phyloP scores from a whole-genome alignment of 805 yeast genomes.

The Wickerhamiella brachini region DNA sequence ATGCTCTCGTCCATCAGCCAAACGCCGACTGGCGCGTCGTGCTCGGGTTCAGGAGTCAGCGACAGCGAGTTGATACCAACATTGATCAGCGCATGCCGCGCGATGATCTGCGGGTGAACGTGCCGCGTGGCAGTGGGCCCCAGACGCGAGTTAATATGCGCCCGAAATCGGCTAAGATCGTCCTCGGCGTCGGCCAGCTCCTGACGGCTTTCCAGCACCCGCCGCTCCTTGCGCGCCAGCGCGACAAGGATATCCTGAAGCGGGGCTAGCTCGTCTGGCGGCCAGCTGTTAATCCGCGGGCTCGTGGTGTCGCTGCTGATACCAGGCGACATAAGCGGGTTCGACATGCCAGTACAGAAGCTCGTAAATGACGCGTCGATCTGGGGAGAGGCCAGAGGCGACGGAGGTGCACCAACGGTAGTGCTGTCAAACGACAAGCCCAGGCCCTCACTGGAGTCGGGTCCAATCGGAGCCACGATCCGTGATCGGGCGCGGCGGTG shows the following conservation, averaged over 20 bases:
- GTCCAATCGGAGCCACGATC: slow-evolving; percentile 6
- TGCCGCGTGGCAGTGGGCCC: slow-evolving; percentile 9
- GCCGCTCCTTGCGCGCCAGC: slow-evolving; percentile 25
- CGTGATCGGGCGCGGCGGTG: slow-evolving; percentile 8
- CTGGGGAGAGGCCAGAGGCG: slow-evolving; percentile 7
- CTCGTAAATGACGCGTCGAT: neutral
- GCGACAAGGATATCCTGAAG: slow-evolving; percentile 22
- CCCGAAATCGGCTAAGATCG: slow-evolving; percentile 17
- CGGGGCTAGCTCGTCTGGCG: slow-evolving; percentile 4
- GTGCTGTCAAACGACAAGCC: neutral
- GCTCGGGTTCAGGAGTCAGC: slow-evolving; percentile 3
- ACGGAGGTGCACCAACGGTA: neutral
- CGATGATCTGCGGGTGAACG: slow-evolving; percentile 11
- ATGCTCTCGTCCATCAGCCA: neutral
- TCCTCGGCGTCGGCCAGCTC: slow-evolving; percentile 17
- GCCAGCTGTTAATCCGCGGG: neutral
- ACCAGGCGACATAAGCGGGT: neutral
- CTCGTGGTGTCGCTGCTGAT: neutral
- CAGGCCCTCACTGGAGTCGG: neutral
- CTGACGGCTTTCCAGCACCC: slow-evolving; percentile 24
- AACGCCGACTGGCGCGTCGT: neutral
- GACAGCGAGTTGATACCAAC: slow-evolving; percentile 15
- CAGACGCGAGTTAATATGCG: slow-evolving; percentile 10
- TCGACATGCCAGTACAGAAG: neutral
- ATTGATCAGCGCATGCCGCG: slow-evolving; percentile 9